These are phyloP conservation scores for Hypoxylon sp. DNA, from an alignment of 2,329 filamentous ascomycete species.

Conservation along the genomic window DNA sequence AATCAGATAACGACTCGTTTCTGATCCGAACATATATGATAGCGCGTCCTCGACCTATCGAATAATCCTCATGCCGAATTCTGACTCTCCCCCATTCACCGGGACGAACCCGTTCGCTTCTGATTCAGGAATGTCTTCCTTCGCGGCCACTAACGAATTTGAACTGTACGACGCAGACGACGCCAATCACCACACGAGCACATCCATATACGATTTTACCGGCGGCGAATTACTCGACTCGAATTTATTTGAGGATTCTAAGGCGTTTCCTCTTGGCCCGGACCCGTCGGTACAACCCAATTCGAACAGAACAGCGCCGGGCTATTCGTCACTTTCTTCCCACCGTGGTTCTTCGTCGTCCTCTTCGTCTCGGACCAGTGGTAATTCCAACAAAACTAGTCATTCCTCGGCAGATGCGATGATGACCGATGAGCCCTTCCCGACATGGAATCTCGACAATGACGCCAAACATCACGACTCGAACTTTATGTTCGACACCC, in stretches of 20 bases:
- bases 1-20: constrained; percentile 18
- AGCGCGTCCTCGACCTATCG: constrained; percentile 1
- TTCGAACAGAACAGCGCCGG: constrained; percentile 23
- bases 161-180: constrained; percentile 55
- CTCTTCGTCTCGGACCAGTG: constrained; percentile 49
- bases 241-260: constrained; percentile 39
- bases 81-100: constrained; percentile 42
- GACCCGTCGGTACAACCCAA: constrained; percentile 28
- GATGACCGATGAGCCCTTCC: constrained; percentile 45
- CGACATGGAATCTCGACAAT: constrained; percentile 42
- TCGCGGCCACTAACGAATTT: constrained; percentile 52
- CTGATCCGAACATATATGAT: constrained; percentile 1
- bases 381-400: constrained; percentile 47
- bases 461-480: constrained; percentile 34
- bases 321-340: constrained; percentile 40
- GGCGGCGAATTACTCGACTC: constrained; percentile 46
- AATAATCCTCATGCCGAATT: constrained; percentile 42
- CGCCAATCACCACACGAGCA: constrained; percentile 47
- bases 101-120: constrained; percentile 51
- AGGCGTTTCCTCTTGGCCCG: constrained; percentile 33
- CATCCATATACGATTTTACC: constrained; percentile 50
- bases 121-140: constrained; percentile 53
- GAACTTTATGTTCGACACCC: constrained; percentile 44
- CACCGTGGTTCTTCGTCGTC: constrained; percentile 53
- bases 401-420: constrained; percentile 49